Conservation (phyloP, 2,329 filamentous ascomycete species). For the Epichloe brachyelytri region DNA sequence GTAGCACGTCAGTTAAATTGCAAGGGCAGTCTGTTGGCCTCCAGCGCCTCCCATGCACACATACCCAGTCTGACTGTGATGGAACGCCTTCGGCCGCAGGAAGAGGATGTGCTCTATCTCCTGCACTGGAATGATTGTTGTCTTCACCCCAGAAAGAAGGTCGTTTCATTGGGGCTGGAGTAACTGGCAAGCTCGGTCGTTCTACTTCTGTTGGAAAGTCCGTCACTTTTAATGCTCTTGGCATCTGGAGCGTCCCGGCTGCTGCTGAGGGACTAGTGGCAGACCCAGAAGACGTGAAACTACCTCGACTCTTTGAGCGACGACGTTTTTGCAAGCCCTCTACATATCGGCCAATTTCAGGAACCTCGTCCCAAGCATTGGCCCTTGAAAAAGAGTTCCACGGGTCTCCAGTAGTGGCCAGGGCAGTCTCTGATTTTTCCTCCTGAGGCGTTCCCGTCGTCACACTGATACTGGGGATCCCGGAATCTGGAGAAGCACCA, state of each 20-base stretch:
- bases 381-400: constrained; percentile 63
- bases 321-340: constrained; percentile 56
- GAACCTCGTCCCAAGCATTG: constrained; percentile 90
- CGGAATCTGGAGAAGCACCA: background rate
- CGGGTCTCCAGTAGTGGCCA: constrained; percentile 28
- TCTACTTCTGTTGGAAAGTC: constrained; percentile 78
- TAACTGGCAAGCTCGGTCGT: constrained; percentile 79
- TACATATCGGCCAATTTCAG: constrained; percentile 80
- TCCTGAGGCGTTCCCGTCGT: background rate
- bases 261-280: background rate
- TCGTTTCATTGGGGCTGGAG: constrained; percentile 66
- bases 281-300: background rate
- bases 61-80: constrained; percentile 86
- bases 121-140: constrained; percentile 31
- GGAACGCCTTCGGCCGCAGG: constrained; percentile 74
- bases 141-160: constrained; percentile 49
- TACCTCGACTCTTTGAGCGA: constrained; percentile 21
- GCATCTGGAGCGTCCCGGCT: constrained; percentile 9
- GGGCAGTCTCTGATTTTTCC: background rate
- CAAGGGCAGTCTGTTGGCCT: constrained; percentile 39
- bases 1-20: constrained; percentile 40
- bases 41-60: constrained; percentile 46
- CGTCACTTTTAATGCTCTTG: constrained; percentile 53
- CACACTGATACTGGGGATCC: background rate
- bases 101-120: constrained; percentile 41